These are phyloP conservation scores for Cadophora sp. DNA, from an alignment of 2,329 filamentous ascomycete genomes.

Conservation along the genomic window DNA sequence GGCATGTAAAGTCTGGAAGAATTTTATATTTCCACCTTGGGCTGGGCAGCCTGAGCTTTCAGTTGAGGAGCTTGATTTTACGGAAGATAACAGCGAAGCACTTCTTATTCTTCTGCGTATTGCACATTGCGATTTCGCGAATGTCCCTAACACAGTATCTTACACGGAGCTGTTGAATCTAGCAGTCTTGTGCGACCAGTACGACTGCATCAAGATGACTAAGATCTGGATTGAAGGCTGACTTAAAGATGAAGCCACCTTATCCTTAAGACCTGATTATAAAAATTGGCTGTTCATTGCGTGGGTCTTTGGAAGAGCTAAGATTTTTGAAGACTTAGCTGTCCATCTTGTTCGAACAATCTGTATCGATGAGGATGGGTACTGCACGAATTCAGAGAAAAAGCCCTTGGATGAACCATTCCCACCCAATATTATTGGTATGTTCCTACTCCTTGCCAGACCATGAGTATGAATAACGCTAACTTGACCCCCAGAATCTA, in stretches of 20 bases:
- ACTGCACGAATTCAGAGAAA: not conserved
- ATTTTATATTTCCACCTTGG: slow-evolving; percentile 29
- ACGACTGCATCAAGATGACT: slow-evolving; percentile 23
- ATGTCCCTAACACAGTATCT: slow-evolving; percentile 7
- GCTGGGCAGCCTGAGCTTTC: not conserved
- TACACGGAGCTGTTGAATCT: slow-evolving; percentile 14
- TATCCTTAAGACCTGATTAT: not conserved
- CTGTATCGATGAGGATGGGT: not conserved
- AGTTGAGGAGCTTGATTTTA: slow-evolving; percentile 21
- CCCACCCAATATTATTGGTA: slow-evolving; percentile 12
- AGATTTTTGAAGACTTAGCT: slow-evolving; percentile 14
- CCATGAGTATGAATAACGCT: too few species aligned
- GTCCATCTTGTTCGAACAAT: slow-evolving; percentile 7
- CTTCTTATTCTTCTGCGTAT: slow-evolving; percentile 20
- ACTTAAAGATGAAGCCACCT: not conserved
- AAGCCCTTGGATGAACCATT: not conserved
- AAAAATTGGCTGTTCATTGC: slow-evolving; percentile 27
- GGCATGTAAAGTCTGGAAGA: slow-evolving; percentile 28
- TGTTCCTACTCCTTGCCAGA: not conserved
- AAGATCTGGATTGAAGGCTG: slow-evolving; percentile 20
- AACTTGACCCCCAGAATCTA: not conserved
- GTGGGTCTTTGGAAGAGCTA: slow-evolving; percentile 24
- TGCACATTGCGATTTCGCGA: slow-evolving; percentile 25
- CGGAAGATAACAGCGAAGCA: not conserved
- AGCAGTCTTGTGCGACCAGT: slow-evolving; percentile 28